Percentiles rank a stretch among this genome's conserved stretches.
Conservation (phyloP, 148 eudicot species). For the Pharnaceum exiguum region DNA sequence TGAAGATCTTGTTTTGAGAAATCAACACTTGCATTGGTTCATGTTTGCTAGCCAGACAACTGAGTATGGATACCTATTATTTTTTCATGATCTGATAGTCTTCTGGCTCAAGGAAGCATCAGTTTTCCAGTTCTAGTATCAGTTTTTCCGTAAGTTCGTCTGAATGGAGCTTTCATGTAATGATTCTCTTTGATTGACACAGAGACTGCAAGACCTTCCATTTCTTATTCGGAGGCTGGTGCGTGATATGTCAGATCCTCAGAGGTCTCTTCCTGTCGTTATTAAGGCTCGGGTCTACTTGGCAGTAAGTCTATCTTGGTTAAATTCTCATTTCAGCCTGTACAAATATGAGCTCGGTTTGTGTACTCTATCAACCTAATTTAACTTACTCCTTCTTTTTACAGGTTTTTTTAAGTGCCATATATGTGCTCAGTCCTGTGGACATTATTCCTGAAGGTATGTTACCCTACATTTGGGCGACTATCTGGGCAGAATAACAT, state of each 20-base stretch:
- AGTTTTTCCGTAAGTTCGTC: not conserved
- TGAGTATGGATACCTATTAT: too few relatives aligned
- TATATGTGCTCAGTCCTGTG: conserved; percentile 74
- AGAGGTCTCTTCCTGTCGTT: conserved; percentile 76
- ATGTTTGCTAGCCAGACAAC: too few relatives aligned
- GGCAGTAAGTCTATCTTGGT: conserved; percentile 97
- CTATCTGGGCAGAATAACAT: too few relatives aligned
- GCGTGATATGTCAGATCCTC: conserved; percentile 75
- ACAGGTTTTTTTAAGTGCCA: conserved; percentile 60
- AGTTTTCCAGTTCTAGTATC: not conserved
- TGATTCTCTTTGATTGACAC: conserved; percentile 15
- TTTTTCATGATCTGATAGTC: too few relatives aligned
- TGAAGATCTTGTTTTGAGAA: too few relatives aligned
- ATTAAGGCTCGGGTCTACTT: conserved; percentile 78
- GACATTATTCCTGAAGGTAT: conserved; percentile 94
- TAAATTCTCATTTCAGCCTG: not conserved
- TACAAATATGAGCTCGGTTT: not conserved
- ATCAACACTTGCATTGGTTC: too few relatives aligned
- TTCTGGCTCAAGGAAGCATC: not conserved
- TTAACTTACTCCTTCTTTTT: not conserved
- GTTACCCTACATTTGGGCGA: not conserved
- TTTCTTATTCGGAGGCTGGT: conserved; percentile 80
- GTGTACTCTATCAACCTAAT: not conserved
- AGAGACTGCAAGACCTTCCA: conserved; percentile 88
- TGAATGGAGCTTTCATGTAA: not conserved